Percentiles rank a stretch among this genome's conserved stretches.
phyloP scores from a whole-genome alignment of 2,329 filamentous ascomycete genomes.

The Trichoderma endophyticum region DNA sequence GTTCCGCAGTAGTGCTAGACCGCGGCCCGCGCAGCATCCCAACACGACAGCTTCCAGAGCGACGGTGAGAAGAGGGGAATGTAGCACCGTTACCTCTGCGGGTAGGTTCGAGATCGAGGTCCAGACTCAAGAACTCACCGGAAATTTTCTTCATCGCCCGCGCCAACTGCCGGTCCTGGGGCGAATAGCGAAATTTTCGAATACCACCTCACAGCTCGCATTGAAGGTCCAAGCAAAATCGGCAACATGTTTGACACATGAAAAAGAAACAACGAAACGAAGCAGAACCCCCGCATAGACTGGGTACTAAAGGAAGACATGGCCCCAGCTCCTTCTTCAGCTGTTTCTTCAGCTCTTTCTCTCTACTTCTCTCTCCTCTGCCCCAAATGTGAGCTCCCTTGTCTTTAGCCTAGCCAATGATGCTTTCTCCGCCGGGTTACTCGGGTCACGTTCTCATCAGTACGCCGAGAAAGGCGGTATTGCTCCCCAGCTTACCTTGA shows the following conservation, averaged over 20 bases:
- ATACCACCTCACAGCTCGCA: not conserved
- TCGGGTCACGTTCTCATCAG: slow-evolving; percentile 7
- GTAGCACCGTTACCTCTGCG: not conserved
- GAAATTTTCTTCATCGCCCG: not conserved
- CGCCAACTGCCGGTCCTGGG: not conserved
- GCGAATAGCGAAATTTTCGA: not conserved
- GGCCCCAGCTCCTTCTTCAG: not conserved
- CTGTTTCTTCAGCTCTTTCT: not conserved
- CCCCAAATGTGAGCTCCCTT: not conserved
- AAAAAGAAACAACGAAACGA: not conserved
- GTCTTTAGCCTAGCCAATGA: not conserved
- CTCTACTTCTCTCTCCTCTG: not conserved
- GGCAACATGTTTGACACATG: not conserved
- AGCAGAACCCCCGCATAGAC: not conserved
- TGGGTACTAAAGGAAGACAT: not conserved
- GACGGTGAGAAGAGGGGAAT: not conserved
- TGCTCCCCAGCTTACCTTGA: not conserved
- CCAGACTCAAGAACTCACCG: not conserved
- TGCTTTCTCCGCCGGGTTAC: not conserved
- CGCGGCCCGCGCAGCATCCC: not conserved
- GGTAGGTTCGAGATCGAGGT: not conserved
- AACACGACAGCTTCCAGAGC: not conserved
- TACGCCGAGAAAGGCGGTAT: slow-evolving; percentile 2
- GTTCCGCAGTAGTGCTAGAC: not conserved
- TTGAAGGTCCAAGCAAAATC: not conserved